Conservation (phyloP, 768 basidiomycete species). For the Boletus reticulatus region DNA sequence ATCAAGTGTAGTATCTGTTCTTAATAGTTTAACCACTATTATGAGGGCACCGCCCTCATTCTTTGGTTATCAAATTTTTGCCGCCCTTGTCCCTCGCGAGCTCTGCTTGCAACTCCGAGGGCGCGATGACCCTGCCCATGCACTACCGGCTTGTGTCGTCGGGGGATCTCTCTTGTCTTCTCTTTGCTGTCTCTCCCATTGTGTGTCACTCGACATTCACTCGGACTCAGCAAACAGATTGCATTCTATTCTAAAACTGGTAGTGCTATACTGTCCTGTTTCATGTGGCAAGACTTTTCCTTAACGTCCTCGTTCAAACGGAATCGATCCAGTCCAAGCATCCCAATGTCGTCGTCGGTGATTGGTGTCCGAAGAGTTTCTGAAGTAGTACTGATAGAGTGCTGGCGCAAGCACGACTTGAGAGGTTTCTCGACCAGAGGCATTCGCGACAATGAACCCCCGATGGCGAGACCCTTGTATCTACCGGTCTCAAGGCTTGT, state of each 20-base stretch:
- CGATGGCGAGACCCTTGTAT: conserved; percentile 7
- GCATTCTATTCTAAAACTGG: conserved; percentile 7
- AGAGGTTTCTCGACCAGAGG: conserved; percentile 1
- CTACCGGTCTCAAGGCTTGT: not conserved
- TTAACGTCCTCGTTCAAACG: conserved; percentile 16
- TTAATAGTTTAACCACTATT: conserved; percentile 59
- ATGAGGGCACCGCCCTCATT: conserved; percentile 53
- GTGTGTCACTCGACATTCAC: not conserved
- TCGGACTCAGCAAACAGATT: conserved; percentile 12
- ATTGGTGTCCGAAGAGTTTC: conserved; percentile 20
- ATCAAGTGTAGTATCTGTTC: conserved; percentile 78
- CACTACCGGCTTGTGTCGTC: conserved; percentile 56
- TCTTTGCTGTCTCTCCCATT: conserved; percentile 14
- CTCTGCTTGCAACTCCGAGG: conserved; percentile 45
- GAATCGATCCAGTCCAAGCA: conserved; percentile 27
- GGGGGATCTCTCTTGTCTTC: conserved; percentile 42
- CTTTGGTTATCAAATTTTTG: conserved; percentile 50
- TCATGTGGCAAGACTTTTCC: conserved; percentile 15
- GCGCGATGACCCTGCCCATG: conserved; percentile 41
- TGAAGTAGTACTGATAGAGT: not conserved
- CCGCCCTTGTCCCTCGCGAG: conserved; percentile 22
- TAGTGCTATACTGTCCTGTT: conserved; percentile 21
- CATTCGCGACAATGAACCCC: conserved; percentile 1
- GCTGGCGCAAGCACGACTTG: conserved; percentile 12
- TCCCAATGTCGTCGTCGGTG: conserved; percentile 19